Base-by-base conservation (phyloP, 1,139 yeast species). In the Hyphopichia burtonii region DNA sequence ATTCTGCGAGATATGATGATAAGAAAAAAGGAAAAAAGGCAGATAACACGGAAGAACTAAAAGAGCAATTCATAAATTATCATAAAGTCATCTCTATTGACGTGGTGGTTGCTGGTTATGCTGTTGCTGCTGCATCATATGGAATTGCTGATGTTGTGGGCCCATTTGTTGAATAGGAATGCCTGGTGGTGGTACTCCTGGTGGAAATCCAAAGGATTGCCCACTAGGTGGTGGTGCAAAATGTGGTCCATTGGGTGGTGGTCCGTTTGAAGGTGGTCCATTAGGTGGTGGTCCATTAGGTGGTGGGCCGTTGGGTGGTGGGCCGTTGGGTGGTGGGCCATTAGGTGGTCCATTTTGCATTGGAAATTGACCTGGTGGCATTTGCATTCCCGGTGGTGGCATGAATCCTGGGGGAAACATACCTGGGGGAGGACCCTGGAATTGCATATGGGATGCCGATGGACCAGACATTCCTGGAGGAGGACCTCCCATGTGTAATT, bases 331-430 rank as follows among this genome's bases (percentile, higher is more conserved):
- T 25, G 41, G 33, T n/a, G 41, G 33, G 10, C 36, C 30, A 16
- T 37, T 25, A 8, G 11, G 19, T 59, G 60, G 15, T 56, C 57
- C 20, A 18, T 9, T n/a, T 6, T 14, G 5, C 9, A n/a, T 17
- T 33, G 48, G 49, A 41, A 49, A 55, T 35, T 50, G 56, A 5
- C 53, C 49, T 7, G 58, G 66, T 31, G 64, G 61, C 15, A 53
- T 44, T 31, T 47, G 58, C 42, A 54, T 54, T 32, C 63, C 63
- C 23, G 68, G 66, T 3, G 63, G 61, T 22, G 59, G 63, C 40
- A 53, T 50, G 28, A 59, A 52, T 1, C 67, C 68, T 7, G 60
- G 68, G 11, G 68, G 69, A 33, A 55, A 56, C 63, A 61, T 60
- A 10, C 68, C 68, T 34, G 67, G 66, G 34, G 56, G 50, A 12